Conservation (phyloP, 164 flowering plant species). For the Taxillus chinensis region DNA sequence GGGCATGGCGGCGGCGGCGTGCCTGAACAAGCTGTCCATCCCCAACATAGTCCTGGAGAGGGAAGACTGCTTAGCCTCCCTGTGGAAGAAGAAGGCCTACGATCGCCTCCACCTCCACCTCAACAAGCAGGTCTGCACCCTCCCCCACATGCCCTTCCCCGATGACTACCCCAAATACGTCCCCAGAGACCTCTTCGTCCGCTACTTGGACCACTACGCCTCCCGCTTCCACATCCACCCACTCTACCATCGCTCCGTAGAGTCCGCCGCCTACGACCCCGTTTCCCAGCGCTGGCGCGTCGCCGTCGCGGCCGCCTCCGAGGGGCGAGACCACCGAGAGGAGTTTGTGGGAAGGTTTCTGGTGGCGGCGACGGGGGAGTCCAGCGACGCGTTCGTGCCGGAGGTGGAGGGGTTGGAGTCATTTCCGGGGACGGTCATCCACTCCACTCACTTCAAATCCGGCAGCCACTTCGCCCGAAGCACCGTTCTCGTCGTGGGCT, state of each 20-base stretch:
- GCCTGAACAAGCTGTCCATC: slow-evolving; percentile 6
- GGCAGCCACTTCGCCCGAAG: slow-evolving; percentile 24
- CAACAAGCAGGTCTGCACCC: slow-evolving; percentile 13
- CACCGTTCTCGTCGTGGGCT: slow-evolving; percentile 60
- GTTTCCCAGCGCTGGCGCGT: slow-evolving; percentile 8
- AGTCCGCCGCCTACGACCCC: slow-evolving; percentile 6
- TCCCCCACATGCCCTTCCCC: slow-evolving; percentile 18
- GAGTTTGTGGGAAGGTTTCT: slow-evolving; percentile 28
- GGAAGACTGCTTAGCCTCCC: slow-evolving; percentile 16
- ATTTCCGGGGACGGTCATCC: slow-evolving; percentile 33
- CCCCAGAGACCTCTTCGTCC: slow-evolving; percentile 7
- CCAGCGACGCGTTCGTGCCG: slow-evolving; percentile 26
- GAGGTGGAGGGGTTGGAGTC: slow-evolving; percentile 28
- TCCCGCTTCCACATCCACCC: slow-evolving; percentile 5
- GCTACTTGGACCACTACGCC: slow-evolving; percentile 16
- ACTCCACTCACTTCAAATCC: slow-evolving; percentile 31
- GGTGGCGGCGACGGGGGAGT: slow-evolving; percentile 62
- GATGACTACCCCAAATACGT: slow-evolving; percentile 6
- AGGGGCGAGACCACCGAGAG: slow-evolving; percentile 9
- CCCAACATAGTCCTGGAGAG: slow-evolving; percentile 17
- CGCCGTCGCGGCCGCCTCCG: neutral
- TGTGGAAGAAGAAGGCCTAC: slow-evolving; percentile 18
- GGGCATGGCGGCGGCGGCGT: slow-evolving; percentile 17
- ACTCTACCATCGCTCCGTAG: neutral
- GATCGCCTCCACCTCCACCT: slow-evolving; percentile 20